Evolutionary conservation across 345 rosid species (phyloP), one percentile per base, ranked within the genome.

Genomic region (Bretschneidera sinensis): DNA sequence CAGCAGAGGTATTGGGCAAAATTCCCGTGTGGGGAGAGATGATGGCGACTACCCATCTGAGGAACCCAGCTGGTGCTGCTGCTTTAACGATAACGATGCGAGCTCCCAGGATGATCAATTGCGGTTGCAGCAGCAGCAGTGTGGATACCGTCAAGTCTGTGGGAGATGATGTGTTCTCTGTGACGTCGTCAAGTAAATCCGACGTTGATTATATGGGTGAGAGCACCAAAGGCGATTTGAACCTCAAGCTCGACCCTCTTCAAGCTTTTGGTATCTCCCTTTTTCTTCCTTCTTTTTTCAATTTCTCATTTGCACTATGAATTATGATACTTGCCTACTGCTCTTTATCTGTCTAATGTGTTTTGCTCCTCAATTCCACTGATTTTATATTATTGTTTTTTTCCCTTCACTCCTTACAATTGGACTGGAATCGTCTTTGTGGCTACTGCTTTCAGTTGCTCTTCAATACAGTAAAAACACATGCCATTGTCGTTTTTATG

Each of bases 181-280:
- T 89, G 52, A 89, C 91, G 3, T 76, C 89, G 21, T 78, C 96
- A 34, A 71, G 76, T 45, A 80, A 77, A 60, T 71, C 20, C 60
- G 91, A 85, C 43, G 80, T 92, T n/a, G 98, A 92, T 76, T 92
- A 92, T 75, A 72, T 92, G 55, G 98, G 98, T 21, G 77, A 89
- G 81, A 89, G 96, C 74, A 89, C 98, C 48, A 92, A 78, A 68
- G 97, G 98, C 45, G 98, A 92, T 78, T 83, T 92, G 80, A 89
- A 87, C 78, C 82, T 89, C 69, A 87, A 87, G 48, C 39, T 71
- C 25, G 86, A 89, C 59, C 87, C 71, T 28, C 89, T 85, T 48
- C 76, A 79, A 57, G 67, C 83, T 65, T 75, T 79, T 24, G 89
- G 89, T 84, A 74, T 17, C 48, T 59, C 18, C 18, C 54, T 34